Base-by-base conservation (phyloP, 164 flowering plant species). In the Umbilicus rupestris region DNA sequence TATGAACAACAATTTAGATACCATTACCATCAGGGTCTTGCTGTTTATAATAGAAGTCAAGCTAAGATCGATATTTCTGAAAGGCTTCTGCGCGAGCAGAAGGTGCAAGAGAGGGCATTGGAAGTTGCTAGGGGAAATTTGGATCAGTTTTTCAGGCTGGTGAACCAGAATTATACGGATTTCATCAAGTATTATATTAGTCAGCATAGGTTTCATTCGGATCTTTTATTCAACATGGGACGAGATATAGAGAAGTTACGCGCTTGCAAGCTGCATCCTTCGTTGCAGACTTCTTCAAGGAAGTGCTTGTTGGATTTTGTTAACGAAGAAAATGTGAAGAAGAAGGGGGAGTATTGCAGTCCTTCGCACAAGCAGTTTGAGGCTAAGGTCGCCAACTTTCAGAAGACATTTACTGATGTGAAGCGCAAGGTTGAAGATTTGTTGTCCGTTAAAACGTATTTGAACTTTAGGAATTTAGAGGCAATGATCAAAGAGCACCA, bases 81-180 rank as follows among this genome's bases (percentile, higher is more conserved):
- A 76, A 79, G 88, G 79, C 79, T 92, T 7, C 63, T 81, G 77
- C 74, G 75, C 59, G 95, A 92, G 82, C 89, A 76, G 47, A 82
- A 70, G 79, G 91, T 85, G 72, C 98, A 95, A 77, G 97, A 92
- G 70, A 86, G 89, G 79, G 97, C 98, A 4, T 46, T 90, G 72
- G 91, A 89, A 73, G 86, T 90, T 76, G 98, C 95, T 1, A 76
- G 76, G 74, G 80, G 77, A 16, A 95, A 85, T 74, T 75, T 95
- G 78, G 91, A 86, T 14, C 92, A 84, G 67, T 88, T 77, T 73
- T 89, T 83, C 66, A 73, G 74, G 73, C 65, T 84, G 76, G 78
- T 92, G 42, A 60, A 79, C 65, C 96, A 92, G 62, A 92, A 78
- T 69, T 92, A 77, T 65, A 64, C 64, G 45, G 99, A 95, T 47